Evolutionary conservation across 176 grass and related monocot genomes (phyloP).

Genomic region (Elaeis guineensis): DNA sequence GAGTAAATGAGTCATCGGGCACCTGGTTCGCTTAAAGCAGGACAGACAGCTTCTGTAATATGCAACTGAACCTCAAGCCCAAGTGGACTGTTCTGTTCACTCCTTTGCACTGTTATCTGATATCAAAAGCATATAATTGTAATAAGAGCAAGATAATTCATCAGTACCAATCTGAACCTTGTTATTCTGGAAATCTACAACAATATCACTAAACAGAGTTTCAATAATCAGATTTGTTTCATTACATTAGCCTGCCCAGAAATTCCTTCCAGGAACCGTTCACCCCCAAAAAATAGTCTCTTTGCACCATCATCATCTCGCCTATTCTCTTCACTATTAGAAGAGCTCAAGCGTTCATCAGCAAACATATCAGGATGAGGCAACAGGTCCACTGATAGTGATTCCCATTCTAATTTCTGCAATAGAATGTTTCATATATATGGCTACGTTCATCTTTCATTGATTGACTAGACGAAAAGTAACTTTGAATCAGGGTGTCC

Average conservation of each 20-base stretch:
- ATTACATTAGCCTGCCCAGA: conserved; percentile 94
- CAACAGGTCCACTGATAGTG: conserved; percentile 88
- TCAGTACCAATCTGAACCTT: too few species aligned
- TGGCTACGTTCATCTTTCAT: too few species aligned
- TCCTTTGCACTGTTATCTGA: conserved; percentile 91
- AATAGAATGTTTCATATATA: conserved; percentile 14
- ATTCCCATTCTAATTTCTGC: conserved; percentile 96
- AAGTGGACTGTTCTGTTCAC: conserved; percentile 81
- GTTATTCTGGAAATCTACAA: too few species aligned
- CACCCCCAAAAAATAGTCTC: conserved; percentile 90
- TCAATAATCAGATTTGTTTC: conserved; percentile 19
- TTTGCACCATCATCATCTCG: conserved; percentile 87
- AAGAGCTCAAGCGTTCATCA: conserved; percentile 68
- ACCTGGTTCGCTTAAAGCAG: conserved; percentile 99
- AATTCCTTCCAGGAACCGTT: conserved; percentile 97
- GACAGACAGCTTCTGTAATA: conserved; percentile 97
- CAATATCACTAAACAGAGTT: too few species aligned
- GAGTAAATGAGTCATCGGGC: conserved; percentile 10
- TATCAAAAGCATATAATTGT: conserved; percentile 9
- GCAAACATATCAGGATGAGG: conserved; percentile 99
- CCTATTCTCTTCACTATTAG: conserved; percentile 44
- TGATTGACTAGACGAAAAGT: too few species aligned
- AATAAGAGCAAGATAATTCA: too few species aligned
- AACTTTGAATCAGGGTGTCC: too few species aligned
- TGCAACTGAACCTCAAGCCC: conserved; percentile 93